These are phyloP conservation scores for Micractinium sp. DNA, from an alignment of 139 green algal species.

Conservation along the genomic window DNA sequence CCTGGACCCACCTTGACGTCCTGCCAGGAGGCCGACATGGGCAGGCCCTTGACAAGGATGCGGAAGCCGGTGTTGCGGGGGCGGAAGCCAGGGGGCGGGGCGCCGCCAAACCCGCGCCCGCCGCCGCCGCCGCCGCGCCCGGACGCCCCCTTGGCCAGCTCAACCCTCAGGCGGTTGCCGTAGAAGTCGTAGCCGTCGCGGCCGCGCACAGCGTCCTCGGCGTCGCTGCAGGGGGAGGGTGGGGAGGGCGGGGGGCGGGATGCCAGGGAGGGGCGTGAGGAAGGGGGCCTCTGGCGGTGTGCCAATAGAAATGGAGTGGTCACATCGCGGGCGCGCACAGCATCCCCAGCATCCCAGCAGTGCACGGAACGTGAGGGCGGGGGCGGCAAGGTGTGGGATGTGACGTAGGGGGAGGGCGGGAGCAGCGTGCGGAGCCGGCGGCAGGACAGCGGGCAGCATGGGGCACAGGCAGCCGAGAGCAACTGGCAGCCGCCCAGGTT, in stretches of 20 bases:
- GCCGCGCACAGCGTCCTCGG: constrained; percentile 84
- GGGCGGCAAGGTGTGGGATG: too few species aligned
- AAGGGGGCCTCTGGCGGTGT: background rate
- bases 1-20: constrained; percentile 93
- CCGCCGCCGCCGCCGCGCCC: constrained; percentile 16
- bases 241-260: background rate
- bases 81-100: constrained; percentile 19
- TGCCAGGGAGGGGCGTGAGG: background rate
- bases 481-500: background rate
- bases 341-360: too few species aligned
- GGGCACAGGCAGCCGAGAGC: background rate
- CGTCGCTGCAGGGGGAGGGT: constrained; percentile 64
- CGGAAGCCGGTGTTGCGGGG: constrained; percentile 66
- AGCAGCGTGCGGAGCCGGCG: too few species aligned
- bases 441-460: too few species aligned
- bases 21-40: constrained; percentile 89
- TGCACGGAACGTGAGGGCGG: too few species aligned
- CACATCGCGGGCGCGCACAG: background rate
- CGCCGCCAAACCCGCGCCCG: constrained; percentile 24
- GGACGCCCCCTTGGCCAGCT: constrained; percentile 52
- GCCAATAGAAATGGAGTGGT: too few species aligned
- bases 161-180: constrained; percentile 78
- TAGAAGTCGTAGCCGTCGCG: constrained; percentile 93
- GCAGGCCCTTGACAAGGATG: constrained; percentile 82
- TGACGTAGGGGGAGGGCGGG: too few species aligned